Base-by-base conservation (phyloP, 805 yeast genomes). In the Metschnikowia lachancei region DNA sequence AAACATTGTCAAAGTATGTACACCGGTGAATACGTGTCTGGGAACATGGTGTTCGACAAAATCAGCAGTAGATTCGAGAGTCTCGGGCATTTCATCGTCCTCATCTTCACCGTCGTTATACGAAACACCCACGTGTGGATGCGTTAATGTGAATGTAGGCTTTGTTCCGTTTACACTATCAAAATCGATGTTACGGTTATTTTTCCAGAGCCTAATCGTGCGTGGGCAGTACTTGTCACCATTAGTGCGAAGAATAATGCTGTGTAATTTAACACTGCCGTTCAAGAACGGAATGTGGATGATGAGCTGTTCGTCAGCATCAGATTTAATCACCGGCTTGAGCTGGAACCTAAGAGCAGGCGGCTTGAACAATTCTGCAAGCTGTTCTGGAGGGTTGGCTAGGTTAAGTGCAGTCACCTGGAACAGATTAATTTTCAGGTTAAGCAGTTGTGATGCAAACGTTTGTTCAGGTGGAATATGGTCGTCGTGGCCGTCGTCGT, bases 11-110 rank as follows among this genome's bases (percentile, higher is more conserved):
- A 92, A 58, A 7, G 81, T 78, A 11, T 79, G 77, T 13, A 85
- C 79, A 42, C 87, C 86, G 31, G 88, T 80, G 62, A 89, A 90
- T 28, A 70, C 65, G 45, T 83, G 82, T 22, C 96, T 73, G 17
- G 95, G 95, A 26, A 90, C 65, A 47, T 79, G 82, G 62, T 88
- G 95, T 62, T 92, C 97, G 0, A 85, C 87, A 58, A 89, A 84
- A 44, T 76, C 80, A 9, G 58, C 62, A n/a, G 74, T 70, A 12
- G 60, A 53, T 36, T 60, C 65, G 17, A 67, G 45, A 13, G 38
- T 39, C 13, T 62, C 69, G 1, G 72, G 72, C n/a, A 69, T 39
- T 8, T 58, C 67, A 11, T 49, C 55, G 31, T 69, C 76, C 13
- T 65, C 72, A 13, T 64, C 69, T 7, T 35, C 41, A 16, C 39